These are phyloP conservation scores for Allium cepa DNA, from an alignment of 106 monocot genomes.

Conservation along the genomic window DNA sequence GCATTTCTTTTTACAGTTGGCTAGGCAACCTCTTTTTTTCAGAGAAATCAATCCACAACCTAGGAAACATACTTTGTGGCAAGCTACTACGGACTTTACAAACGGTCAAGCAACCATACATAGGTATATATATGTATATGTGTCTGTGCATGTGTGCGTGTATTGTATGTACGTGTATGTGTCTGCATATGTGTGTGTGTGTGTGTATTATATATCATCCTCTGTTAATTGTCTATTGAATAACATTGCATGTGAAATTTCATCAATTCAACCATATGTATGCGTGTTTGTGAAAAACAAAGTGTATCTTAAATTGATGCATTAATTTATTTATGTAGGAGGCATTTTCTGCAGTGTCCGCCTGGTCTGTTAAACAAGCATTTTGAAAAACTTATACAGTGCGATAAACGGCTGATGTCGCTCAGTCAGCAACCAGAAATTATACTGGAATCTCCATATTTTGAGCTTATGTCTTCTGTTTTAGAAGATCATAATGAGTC, in stretches of 20 bases:
- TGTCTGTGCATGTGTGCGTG: no score
- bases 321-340: constrained; percentile 40
- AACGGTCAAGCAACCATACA: constrained; percentile 80
- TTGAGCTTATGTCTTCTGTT: constrained; percentile 24
- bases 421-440: constrained; percentile 59
- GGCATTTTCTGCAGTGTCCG: constrained; percentile 72
- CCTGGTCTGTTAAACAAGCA: constrained; percentile 68
- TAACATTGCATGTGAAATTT: background rate
- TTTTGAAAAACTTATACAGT: constrained; percentile 83
- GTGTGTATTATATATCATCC: no score
- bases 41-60: constrained; percentile 90
- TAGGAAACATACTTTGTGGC: constrained; percentile 91
- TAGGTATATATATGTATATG: constrained; percentile 26
- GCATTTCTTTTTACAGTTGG: constrained; percentile 39
- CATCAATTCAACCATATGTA: background rate
- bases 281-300: background rate
- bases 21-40: constrained; percentile 82
- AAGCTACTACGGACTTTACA: constrained; percentile 88
- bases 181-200: no score
- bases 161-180: no score
- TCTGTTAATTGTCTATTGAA: no score
- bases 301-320: background rate
- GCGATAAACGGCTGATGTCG: constrained; percentile 49
- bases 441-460: constrained; percentile 43
- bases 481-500: constrained; percentile 36